These are phyloP conservation scores for Mycotypha africana DNA, from an alignment of 371 early-diverging fungal species.

Conservation along the genomic window DNA sequence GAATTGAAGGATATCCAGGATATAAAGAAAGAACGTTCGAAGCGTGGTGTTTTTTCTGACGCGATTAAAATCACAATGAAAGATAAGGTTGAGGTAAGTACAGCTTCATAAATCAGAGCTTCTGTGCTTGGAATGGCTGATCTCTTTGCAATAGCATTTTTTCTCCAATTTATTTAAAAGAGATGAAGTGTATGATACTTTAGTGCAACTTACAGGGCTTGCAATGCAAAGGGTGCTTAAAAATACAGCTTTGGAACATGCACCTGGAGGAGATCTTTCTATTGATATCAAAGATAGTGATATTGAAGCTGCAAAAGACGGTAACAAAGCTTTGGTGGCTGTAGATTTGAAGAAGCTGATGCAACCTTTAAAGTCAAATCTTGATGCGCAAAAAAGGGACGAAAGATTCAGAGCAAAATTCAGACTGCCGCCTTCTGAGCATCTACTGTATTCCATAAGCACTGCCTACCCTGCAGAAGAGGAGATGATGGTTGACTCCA, in stretches of 20 bases:
- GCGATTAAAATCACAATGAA: constrained; percentile 80
- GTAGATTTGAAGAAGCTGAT: constrained; percentile 33
- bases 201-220: constrained; percentile 83
- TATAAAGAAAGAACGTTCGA: constrained; percentile 81
- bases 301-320: constrained; percentile 26
- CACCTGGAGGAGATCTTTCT: constrained; percentile 50
- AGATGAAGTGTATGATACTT: constrained; percentile 86
- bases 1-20: constrained; percentile 89
- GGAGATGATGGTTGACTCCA: not conserved
- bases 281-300: constrained; percentile 33
- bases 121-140: no score
- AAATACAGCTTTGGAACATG: constrained; percentile 67
- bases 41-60: constrained; percentile 86
- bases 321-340: constrained; percentile 16
- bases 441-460: constrained; percentile 50
- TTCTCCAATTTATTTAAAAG: constrained; percentile 94
- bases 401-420: constrained; percentile 69
- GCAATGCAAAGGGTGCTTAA: constrained; percentile 88
- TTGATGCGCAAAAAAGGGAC: constrained; percentile 77
- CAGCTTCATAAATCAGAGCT: not conserved
- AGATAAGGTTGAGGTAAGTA: constrained; percentile 69
- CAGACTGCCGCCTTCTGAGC: constrained; percentile 64
- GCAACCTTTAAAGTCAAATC: constrained; percentile 49
- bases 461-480: constrained; percentile 34
- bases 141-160: constrained; percentile 49